These are phyloP conservation scores for Sisymbrium irio DNA, from an alignment of 345 rosid genomes.

Conservation along the genomic window DNA sequence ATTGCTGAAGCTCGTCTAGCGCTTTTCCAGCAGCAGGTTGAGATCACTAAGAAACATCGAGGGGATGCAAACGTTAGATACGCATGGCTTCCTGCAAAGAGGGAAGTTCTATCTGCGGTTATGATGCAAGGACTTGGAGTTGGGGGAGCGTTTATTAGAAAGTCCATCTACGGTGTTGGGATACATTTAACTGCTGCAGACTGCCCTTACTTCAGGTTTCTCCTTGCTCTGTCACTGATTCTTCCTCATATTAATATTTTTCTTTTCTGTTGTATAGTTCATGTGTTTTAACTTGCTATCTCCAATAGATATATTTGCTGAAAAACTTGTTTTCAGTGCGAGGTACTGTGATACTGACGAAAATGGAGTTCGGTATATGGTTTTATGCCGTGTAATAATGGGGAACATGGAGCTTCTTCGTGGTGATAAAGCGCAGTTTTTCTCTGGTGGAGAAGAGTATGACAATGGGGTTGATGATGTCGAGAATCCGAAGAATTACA, in stretches of 20 bases:
- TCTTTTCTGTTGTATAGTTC: neutral
- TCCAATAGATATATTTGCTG: neutral
- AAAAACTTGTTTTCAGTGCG: conserved; percentile 50
- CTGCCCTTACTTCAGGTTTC: conserved; percentile 63
- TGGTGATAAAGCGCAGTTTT: conserved; percentile 53
- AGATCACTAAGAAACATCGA: conserved; percentile 60
- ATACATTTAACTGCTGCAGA: conserved; percentile 65
- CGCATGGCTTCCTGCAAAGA: conserved; percentile 89
- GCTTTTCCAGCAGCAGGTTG: conserved; percentile 76
- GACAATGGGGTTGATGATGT: conserved; percentile 88
- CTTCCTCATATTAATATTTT: neutral
- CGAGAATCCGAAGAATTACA: conserved; percentile 55
- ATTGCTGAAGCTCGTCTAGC: conserved; percentile 50
- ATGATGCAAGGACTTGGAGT: conserved; percentile 65
- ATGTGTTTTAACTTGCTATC: neutral
- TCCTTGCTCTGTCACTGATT: neutral
- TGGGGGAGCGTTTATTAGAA: conserved; percentile 51
- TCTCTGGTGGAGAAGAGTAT: conserved; percentile 60
- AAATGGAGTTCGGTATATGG: conserved; percentile 62
- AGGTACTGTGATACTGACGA: conserved; percentile 83
- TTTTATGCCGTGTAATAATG: conserved; percentile 83
- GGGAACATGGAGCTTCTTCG: conserved; percentile 76
- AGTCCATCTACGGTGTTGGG: conserved; percentile 65
- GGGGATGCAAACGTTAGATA: conserved; percentile 74
- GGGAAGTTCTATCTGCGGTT: conserved; percentile 42